Percentiles rank a stretch among this genome's conserved stretches.
Evolutionary conservation across 352 stramenopile species (phyloP).

Genomic region (Pythium plurisporium): DNA sequence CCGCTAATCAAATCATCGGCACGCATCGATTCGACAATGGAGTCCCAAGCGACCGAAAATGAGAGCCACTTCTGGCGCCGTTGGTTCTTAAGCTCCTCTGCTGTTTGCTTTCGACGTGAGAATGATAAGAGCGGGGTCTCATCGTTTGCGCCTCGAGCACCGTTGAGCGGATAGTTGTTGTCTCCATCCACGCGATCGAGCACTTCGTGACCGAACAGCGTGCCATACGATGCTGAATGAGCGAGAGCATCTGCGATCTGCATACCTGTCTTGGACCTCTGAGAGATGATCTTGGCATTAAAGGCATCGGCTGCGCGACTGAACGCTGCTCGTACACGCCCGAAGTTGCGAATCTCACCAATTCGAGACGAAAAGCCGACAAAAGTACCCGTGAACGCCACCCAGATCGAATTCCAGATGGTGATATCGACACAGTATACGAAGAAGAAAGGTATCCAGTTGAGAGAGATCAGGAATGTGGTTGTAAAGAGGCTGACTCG

Average conservation of each 20-base stretch:
- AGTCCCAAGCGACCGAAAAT: conserved; percentile 97
- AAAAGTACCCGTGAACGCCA: conserved; percentile 95
- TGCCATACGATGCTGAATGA: conserved; percentile 25
- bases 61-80: conserved; percentile 98
- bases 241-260: conserved; percentile 25
- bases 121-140: conserved; percentile 83
- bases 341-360: conserved; percentile 94
- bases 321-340: conserved; percentile 82
- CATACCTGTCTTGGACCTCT: conserved; percentile 66
- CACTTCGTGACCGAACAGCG: conserved; percentile 31
- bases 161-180: conserved; percentile 18
- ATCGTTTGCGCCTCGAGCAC: conserved; percentile 26
- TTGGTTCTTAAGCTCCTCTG: conserved; percentile 84
- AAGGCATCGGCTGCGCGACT: conserved; percentile 84
- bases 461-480: conserved; percentile 88
- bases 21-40: conserved; percentile 95
- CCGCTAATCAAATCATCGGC: conserved; percentile 90
- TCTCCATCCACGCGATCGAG: conserved; percentile 27
- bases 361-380: conserved; percentile 96
- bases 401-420: conserved; percentile 98
- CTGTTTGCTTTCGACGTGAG: conserved; percentile 77
- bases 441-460: conserved; percentile 97
- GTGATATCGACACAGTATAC: conserved; percentile 98
- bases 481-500: conserved; percentile 82
- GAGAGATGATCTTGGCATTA: conserved; percentile 79